A percentile compares a stretch with the other conserved stretches of the same genome.
These are phyloP conservation scores for Penicillium flavigenum DNA, from an alignment of 495 filamentous ascomycete species.

Conservation along the genomic window DNA sequence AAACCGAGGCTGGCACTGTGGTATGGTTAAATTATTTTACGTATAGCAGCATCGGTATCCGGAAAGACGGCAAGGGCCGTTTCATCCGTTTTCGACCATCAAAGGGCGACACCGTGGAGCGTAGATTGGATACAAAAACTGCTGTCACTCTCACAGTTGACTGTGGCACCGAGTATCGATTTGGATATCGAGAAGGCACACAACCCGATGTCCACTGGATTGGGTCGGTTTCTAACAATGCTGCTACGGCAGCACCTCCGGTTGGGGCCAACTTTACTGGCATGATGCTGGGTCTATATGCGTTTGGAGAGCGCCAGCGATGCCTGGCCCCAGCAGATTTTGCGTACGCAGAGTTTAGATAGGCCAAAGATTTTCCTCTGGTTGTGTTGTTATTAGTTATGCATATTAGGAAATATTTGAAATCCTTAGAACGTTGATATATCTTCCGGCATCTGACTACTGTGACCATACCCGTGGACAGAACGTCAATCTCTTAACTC, in stretches of 20 bases:
- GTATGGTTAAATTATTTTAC: slow-evolving; percentile 47
- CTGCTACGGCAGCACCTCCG: slow-evolving; percentile 32
- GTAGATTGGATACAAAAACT: slow-evolving; percentile 1
- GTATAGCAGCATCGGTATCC: slow-evolving; percentile 38
- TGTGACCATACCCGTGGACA: too few relatives aligned
- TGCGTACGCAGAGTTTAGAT: slow-evolving; percentile 32
- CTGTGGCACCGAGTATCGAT: slow-evolving; percentile 31
- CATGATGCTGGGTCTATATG: slow-evolving; percentile 47
- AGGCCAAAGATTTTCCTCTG: not conserved
- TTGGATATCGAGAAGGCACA: slow-evolving; percentile 28
- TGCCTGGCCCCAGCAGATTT: slow-evolving; percentile 45
- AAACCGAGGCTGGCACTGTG: slow-evolving; percentile 42
- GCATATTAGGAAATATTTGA: not conserved
- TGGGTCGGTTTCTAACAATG: slow-evolving; percentile 26
- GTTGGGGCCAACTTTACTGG: slow-evolving; percentile 42
- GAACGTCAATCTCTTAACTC: not conserved
- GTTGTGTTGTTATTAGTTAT: too few relatives aligned
- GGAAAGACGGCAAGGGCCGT: slow-evolving; percentile 16
- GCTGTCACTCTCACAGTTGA: slow-evolving; percentile 28
- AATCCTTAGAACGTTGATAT: not conserved
- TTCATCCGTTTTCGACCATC: slow-evolving; percentile 29
- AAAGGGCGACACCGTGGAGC: slow-evolving; percentile 18
- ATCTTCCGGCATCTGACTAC: not conserved
- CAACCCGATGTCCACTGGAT: slow-evolving; percentile 25
- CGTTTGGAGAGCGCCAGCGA: slow-evolving; percentile 43